Conservation (phyloP, 306 rosid species). For the Dryas octopetala region DNA sequence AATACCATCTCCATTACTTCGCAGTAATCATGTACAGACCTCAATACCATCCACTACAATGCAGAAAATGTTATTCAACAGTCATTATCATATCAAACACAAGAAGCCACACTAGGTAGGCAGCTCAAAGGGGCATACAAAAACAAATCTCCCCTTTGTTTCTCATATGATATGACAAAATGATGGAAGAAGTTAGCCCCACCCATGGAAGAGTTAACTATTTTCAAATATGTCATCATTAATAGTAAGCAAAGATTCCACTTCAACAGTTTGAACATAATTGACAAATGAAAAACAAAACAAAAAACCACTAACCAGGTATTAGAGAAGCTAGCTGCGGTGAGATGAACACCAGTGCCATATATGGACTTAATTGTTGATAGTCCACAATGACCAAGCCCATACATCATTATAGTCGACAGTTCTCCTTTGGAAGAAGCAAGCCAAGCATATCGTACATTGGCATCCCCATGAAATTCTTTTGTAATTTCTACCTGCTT, state of each 20-base stretch:
- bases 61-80: neutral
- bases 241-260: neutral
- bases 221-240: neutral
- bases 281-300: neutral
- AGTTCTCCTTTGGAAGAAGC: constrained; percentile 58
- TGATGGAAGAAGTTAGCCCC: neutral
- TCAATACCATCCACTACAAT: neutral
- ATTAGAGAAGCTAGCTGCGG: constrained; percentile 47
- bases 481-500: constrained; percentile 74
- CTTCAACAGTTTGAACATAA: neutral
- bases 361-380: constrained; percentile 45
- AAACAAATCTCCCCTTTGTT: neutral
- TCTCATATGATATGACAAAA: neutral
- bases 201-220: neutral
- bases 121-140: neutral
- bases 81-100: neutral
- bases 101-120: neutral
- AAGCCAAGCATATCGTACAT: constrained; percentile 83
- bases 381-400: constrained; percentile 65
- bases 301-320: constrained; percentile 45
- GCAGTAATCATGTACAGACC: neutral
- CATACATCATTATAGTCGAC: constrained; percentile 53
- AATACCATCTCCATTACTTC: neutral
- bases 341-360: constrained; percentile 72
- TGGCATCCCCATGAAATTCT: constrained; percentile 56